Evolutionary conservation across 352 stramenopile species (phyloP), one percentile per base, ranked within the genome.

Genomic region (Discostella stelligera): DNA sequence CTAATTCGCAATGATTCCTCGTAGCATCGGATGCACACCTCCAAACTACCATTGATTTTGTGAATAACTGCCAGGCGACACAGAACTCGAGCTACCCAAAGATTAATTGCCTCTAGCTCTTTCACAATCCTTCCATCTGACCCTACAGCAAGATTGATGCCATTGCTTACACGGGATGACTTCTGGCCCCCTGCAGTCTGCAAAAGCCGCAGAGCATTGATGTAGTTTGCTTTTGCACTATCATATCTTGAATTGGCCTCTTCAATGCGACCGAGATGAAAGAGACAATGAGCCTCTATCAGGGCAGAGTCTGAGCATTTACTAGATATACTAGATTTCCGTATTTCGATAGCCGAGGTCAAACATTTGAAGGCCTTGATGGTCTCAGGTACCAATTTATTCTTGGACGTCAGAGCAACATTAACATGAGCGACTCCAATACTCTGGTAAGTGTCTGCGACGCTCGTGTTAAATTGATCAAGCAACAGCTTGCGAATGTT

Each of bases 81-180:
- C 14, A 87, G 60, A 8, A 69, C 66, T 54, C 60, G 49, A 56
- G 76, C 76, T 54, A 74, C 64, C 73, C 74, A 83, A 20, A 84
- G 76, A 62, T 87, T 80, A 30, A 87, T 81, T 59, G 73, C 66
- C 56, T 87, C 76, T 41, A 87, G 44, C 30, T 87, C 71, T 30
- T 77, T 64, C 67, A 78, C 39, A 21, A 79, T 46, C 37, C 66
- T 85, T n/a, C 44, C 71, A 16, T 78, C 68, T 10, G 23, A 66
- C 18, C 76, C 30, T 20, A 27, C 20, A 54, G 53, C 46, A 53
- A 37, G 10, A 50, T 27, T 50, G 39, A 44, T 44, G 54, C 55
- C 18, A 11, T 23, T 37, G 53, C 71, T 66, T 23, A 48, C 48
- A 21, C 76, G 37, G 2, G 37, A 14, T 44, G 37, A 53, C 48